Evolutionary conservation across 495 filamentous ascomycete genomes (phyloP).

Genomic region (Hypoxylon fuscum): DNA sequence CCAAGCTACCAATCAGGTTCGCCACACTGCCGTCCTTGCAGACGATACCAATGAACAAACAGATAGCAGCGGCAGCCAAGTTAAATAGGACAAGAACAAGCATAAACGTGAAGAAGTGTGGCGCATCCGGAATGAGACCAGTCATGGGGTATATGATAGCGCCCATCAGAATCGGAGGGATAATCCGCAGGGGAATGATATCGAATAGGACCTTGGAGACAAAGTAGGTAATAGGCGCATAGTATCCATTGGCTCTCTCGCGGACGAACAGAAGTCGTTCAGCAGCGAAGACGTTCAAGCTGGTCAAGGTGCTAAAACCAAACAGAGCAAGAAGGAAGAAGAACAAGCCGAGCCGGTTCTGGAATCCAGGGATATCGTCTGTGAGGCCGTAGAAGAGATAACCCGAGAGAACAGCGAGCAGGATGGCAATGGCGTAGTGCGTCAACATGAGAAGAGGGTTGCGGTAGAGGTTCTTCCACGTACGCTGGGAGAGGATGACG

Average conservation of each 20-base stretch:
- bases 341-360: constrained; percentile 97
- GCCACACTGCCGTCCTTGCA: constrained; percentile 93
- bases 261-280: constrained; percentile 93
- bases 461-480: constrained; percentile 96
- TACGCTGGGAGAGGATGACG: constrained; percentile 84
- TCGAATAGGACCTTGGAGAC: constrained; percentile 93
- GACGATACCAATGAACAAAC: constrained; percentile 94
- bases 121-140: constrained; percentile 83
- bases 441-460: constrained; percentile 99
- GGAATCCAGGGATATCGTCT: constrained; percentile 95
- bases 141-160: constrained; percentile 98
- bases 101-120: constrained; percentile 90
- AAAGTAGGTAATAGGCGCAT: constrained; percentile 97
- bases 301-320: constrained; percentile 95
- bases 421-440: constrained; percentile 97
- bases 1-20: constrained; percentile 91
- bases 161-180: constrained; percentile 97
- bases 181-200: constrained; percentile 89
- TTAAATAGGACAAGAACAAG: constrained; percentile 95
- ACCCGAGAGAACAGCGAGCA: constrained; percentile 91
- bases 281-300: constrained; percentile 89
- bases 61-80: constrained; percentile 89
- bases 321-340: constrained; percentile 97
- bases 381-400: constrained; percentile 97
- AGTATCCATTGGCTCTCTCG: constrained; percentile 97